Conservation (phyloP, 1,284 basidiomycete genomes). For the Apiotrichum sp. region DNA sequence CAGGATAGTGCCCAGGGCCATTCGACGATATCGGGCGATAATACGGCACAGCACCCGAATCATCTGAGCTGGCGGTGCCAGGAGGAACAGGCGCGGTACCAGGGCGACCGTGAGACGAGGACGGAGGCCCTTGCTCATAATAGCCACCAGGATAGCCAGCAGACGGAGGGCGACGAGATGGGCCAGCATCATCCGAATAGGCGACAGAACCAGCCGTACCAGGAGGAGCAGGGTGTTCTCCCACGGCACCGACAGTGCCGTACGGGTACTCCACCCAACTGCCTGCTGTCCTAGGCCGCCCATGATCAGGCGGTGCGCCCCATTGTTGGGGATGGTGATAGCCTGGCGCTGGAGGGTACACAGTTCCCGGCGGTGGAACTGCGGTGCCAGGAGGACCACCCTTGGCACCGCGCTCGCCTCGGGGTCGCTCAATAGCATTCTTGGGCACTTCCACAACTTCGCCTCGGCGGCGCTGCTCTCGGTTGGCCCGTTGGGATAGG, state of each 20-base stretch:
- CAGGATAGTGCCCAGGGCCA: slow-evolving; percentile 40
- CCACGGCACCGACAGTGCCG: slow-evolving; percentile 7
- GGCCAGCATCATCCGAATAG: slow-evolving; percentile 31
- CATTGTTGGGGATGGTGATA: slow-evolving; percentile 14
- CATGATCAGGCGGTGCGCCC: slow-evolving; percentile 19
- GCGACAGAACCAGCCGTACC: slow-evolving; percentile 12
- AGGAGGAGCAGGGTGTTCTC: slow-evolving; percentile 12
- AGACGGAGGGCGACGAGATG: slow-evolving; percentile 34
- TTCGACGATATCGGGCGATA: slow-evolving; percentile 41
- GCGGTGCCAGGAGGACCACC: slow-evolving; percentile 3
- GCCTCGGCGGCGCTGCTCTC: slow-evolving; percentile 43
- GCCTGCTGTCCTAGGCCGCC: slow-evolving; percentile 29
- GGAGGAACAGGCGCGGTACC: slow-evolving; percentile 19
- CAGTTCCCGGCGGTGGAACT: slow-evolving; percentile 3
- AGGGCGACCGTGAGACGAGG: slow-evolving; percentile 18
- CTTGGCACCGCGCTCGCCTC: slow-evolving; percentile 18
- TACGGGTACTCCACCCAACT: slow-evolving; percentile 30
- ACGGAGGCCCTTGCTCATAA: slow-evolving; percentile 31
- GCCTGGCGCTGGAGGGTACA: slow-evolving; percentile 6
- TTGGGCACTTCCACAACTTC: slow-evolving; percentile 47
- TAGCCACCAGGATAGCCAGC: slow-evolving; percentile 24
- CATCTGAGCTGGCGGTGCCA: slow-evolving; percentile 25
- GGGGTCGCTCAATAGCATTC: slow-evolving; percentile 40
- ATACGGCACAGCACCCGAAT: slow-evolving; percentile 28
- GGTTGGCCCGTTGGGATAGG: slow-evolving; percentile 52